Percentiles rank a stretch among this genome's conserved stretches.
These are phyloP conservation scores for Digitaria exilis DNA, from an alignment of 202 grass and related monocot species.

Conservation along the genomic window DNA sequence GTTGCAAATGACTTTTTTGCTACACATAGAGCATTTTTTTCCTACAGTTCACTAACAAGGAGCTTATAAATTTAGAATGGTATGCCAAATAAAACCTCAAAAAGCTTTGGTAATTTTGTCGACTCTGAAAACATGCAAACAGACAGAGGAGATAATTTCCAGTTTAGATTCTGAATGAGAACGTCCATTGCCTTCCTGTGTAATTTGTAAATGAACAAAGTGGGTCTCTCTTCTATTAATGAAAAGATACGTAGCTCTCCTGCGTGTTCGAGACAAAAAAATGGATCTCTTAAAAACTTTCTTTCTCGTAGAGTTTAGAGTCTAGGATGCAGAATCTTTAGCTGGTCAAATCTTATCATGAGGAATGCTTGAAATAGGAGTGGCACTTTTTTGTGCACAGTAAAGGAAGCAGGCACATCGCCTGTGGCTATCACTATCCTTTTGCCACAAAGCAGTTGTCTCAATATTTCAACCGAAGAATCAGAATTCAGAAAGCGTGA, in stretches of 20 bases:
- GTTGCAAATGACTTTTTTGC: neutral
- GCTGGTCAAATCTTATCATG: conserved; percentile 32
- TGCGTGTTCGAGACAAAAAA: too few species aligned
- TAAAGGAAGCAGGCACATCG: conserved; percentile 4
- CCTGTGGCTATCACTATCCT: conserved; percentile 2
- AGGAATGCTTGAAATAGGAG: conserved; percentile 9
- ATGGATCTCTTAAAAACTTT: too few species aligned
- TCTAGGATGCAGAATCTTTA: conserved; percentile 12
- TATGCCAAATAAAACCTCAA: too few species aligned
- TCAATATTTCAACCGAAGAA: conserved; percentile 30
- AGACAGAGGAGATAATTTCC: neutral
- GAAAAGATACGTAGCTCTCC: too few species aligned
- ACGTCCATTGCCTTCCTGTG: neutral
- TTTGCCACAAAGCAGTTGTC: neutral
- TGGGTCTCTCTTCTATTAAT: too few species aligned
- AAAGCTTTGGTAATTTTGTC: too few species aligned
- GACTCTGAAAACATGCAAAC: too few species aligned
- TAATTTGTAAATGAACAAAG: neutral
- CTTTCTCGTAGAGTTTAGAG: neutral
- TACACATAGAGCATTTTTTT: neutral
- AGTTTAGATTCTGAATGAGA: neutral
- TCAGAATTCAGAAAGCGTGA: conserved; percentile 18
- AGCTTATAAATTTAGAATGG: too few species aligned
- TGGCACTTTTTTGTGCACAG: conserved; percentile 7
- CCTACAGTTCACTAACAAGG: too few species aligned